A percentile compares a stretch with the other conserved stretches of the same genome.
These are phyloP conservation scores for Colletotrichum navitas DNA, from an alignment of 2,329 filamentous ascomycete species.

Conservation along the genomic window DNA sequence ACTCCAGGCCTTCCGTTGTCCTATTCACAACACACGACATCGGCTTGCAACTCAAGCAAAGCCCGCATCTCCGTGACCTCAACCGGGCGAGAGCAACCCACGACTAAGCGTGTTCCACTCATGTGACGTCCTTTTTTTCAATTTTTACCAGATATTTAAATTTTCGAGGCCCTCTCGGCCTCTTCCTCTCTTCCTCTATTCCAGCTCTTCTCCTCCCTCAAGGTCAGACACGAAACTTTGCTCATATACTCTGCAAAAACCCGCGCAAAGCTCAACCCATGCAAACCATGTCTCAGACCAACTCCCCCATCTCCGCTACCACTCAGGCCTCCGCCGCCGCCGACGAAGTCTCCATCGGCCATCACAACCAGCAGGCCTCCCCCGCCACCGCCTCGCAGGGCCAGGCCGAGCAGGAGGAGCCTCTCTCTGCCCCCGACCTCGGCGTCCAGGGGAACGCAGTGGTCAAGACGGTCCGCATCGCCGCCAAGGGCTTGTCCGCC, in stretches of 20 bases:
- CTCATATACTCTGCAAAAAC: neutral
- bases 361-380: neutral
- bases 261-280: neutral
- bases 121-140: neutral
- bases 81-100: neutral
- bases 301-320: neutral
- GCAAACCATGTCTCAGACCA: neutral
- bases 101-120: neutral
- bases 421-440: neutral
- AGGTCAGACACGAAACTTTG: neutral
- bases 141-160: neutral
- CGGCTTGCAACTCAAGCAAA: neutral
- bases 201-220: neutral
- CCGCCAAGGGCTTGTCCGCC: neutral
- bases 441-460: neutral
- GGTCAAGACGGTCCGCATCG: conserved; percentile 4
- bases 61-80: neutral
- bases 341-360: conserved; percentile 5
- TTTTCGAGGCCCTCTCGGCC: neutral
- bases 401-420: neutral
- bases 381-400: neutral
- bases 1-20: neutral
- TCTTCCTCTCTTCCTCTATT: neutral
- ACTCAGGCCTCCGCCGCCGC: neutral
- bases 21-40: neutral